Evolutionary conservation across 192 early-diverging fungal species (phyloP), one percentile per base, ranked within the genome.

Genomic region (Entrophospora sp.): DNA sequence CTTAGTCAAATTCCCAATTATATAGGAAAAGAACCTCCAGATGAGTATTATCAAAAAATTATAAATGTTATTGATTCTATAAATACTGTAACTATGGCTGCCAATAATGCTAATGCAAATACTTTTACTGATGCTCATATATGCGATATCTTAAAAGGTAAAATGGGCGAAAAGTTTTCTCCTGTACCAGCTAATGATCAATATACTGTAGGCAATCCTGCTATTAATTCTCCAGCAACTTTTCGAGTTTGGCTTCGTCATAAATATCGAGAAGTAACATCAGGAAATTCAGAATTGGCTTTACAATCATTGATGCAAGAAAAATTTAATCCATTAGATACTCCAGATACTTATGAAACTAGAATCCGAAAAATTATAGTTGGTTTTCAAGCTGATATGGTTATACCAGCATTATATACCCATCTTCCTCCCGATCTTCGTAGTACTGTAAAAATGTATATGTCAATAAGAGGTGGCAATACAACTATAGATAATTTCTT

Each of bases 231-330:
- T 18, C n/a, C 22, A 22, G 48, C 5, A 3, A 22, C 10, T 18
- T 51, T 51, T 30, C 14, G 2, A 2, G 48, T 30, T 51, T 51
- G 48, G 48, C 20, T 51, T 27, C 4, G 28, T 9, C 48, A 51
- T 51, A 51, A 51, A 51, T 51, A 51, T 51, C 48, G 9, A 22
- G 48, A 51, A 51, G 20, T 51, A n/a, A n/a, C n/a, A n/a, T n/a
- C n/a, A n/a, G n/a, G n/a, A n/a, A n/a, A n/a, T n/a, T n/a, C n/a
- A n/a, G 28, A 51, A 22, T 27, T 51, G 24, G 20, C 48, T 27
- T 5, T 51, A 51, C 20, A 22, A 24, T 27, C 4, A 51, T 18
- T 51, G 12, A 51, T 51, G 20, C n/a, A 51, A 51, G 48, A 51
- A 30, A 51, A 20, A 18, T 51, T 51, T 51, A 27, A 27, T 5